A percentile compares a stretch with the other conserved stretches of the same genome.
Conservation (phyloP, 495 filamentous ascomycete species). For the Annulohypoxylon stygium region DNA sequence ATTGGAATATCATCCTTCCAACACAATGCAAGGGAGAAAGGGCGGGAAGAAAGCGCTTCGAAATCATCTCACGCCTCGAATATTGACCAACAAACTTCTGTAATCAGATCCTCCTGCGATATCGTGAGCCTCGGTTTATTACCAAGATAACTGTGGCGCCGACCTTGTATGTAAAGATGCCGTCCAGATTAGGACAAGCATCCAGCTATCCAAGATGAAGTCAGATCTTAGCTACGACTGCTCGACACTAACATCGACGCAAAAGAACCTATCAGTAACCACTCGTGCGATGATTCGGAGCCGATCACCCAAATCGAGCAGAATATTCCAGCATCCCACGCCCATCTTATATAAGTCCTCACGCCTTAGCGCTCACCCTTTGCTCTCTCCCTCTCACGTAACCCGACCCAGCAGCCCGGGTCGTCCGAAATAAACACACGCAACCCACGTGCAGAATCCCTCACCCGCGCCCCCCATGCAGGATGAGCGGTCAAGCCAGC, state of each 20-base stretch:
- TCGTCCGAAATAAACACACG: slow-evolving; percentile 31
- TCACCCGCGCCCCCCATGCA: background rate
- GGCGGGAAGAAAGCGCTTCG: background rate
- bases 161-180: background rate
- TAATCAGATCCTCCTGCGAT: background rate
- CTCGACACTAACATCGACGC: background rate
- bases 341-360: slow-evolving; percentile 26
- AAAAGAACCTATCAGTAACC: background rate
- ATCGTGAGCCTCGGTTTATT: background rate
- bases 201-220: background rate
- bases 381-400: slow-evolving; percentile 25
- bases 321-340: background rate
- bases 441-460: slow-evolving; percentile 40
- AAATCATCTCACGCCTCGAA: background rate
- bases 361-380: slow-evolving; percentile 27
- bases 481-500: slow-evolving; percentile 33
- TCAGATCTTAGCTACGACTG: background rate
- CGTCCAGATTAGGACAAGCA: background rate
- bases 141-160: background rate
- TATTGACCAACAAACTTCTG: background rate
- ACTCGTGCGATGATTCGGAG: background rate
- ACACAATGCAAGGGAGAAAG: slow-evolving; percentile 4
- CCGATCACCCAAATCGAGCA: slow-evolving; percentile 8
- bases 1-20: background rate
- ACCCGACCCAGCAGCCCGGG: slow-evolving; percentile 39